Evolutionary conservation across 2,329 filamentous ascomycete genomes (phyloP).

Genomic region (Helotiales sp.): DNA sequence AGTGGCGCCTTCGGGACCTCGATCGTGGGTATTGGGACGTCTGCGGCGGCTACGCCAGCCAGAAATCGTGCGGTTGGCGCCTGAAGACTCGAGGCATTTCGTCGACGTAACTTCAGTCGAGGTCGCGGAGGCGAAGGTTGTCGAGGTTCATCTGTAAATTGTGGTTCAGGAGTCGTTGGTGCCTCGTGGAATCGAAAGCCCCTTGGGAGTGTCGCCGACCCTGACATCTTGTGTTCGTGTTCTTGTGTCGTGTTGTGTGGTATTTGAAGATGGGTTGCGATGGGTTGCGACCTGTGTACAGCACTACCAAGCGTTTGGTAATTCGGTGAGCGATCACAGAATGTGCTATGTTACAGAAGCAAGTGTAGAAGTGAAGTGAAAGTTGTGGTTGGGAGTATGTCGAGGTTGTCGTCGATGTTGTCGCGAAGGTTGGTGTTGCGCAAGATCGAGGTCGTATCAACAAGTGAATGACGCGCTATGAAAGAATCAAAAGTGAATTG

Average conservation of each 20-base stretch:
- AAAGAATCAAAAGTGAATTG: too few species aligned
- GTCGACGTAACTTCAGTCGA: constrained; percentile 32
- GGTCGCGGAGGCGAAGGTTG: constrained; percentile 33
- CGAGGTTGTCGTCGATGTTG: neutral
- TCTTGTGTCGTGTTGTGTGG: too few species aligned
- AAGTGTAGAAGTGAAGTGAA: neutral
- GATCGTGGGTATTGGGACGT: constrained; percentile 64
- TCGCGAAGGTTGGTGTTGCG: neutral
- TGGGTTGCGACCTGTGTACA: too few species aligned
- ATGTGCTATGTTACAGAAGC: constrained; percentile 19
- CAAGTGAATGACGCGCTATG: neutral
- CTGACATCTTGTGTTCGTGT: constrained; percentile 1
- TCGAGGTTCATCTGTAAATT: constrained; percentile 17
- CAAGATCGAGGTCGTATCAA: neutral
- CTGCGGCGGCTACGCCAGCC: constrained; percentile 65
- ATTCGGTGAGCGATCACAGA: constrained; percentile 14
- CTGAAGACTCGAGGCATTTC: constrained; percentile 35
- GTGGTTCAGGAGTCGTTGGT: constrained; percentile 33
- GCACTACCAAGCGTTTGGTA: constrained; percentile 8
- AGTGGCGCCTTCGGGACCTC: constrained; percentile 50
- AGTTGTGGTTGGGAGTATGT: neutral
- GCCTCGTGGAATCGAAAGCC: constrained; percentile 32
- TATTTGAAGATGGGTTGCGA: too few species aligned
- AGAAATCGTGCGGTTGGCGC: constrained; percentile 66
- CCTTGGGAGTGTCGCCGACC: constrained; percentile 33